phyloP scores from a whole-genome alignment of 2,329 filamentous ascomycete genomes.

The Hypoxylon sp. region DNA sequence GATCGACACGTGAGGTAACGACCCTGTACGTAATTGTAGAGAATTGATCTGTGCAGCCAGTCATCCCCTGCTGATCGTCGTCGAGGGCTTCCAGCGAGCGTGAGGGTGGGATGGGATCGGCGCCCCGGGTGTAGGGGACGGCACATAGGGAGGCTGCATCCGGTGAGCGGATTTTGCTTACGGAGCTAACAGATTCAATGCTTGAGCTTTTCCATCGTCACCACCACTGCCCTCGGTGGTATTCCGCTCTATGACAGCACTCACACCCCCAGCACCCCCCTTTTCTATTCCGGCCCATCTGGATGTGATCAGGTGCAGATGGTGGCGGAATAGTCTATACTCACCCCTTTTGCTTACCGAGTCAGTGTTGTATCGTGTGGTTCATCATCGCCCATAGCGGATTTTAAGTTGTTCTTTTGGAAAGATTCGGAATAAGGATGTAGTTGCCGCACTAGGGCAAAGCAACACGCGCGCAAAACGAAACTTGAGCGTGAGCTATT shows the following conservation, averaged over 20 bases:
- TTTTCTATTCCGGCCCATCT: constrained; percentile 28
- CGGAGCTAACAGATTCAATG: constrained; percentile 6
- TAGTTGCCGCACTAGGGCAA: neutral
- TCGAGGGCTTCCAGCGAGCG: constrained; percentile 9
- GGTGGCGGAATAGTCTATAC: constrained; percentile 18
- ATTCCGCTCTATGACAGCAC: no score
- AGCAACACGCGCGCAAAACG: constrained; percentile 6
- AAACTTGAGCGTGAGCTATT: constrained; percentile 3
- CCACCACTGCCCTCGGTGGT: no score
- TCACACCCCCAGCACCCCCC: no score
- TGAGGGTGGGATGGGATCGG: constrained; percentile 31
- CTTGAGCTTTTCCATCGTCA: no score
- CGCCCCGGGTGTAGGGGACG: constrained; percentile 34
- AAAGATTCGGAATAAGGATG: neutral
- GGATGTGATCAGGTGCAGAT: constrained; percentile 36
- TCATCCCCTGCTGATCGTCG: constrained; percentile 25
- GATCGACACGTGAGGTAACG: constrained; percentile 29
- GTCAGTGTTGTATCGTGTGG: constrained; percentile 7
- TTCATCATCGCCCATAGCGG: constrained; percentile 1
- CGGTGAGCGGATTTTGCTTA: constrained; percentile 27
- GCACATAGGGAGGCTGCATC: constrained; percentile 36
- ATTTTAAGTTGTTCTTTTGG: no score
- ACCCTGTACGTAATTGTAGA: constrained; percentile 11
- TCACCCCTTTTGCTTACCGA: constrained; percentile 13
- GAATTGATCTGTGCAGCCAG: constrained; percentile 5